These are phyloP conservation scores for Colletotrichum gloeosporioides DNA, from an alignment of 2,329 filamentous ascomycete species.

Conservation along the genomic window DNA sequence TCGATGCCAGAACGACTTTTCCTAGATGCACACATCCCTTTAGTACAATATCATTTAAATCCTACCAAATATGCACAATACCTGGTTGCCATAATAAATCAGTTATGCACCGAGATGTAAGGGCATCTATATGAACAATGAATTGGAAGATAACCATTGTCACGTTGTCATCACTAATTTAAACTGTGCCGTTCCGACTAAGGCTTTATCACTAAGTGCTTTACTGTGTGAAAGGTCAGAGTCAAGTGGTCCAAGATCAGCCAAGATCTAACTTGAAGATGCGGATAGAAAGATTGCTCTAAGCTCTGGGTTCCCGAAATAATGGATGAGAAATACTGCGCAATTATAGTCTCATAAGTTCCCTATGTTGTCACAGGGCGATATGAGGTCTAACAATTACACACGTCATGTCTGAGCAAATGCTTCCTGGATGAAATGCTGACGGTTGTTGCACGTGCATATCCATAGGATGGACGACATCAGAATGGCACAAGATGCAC, in stretches of 20 bases:
- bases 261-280: background rate
- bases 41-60: rapidly evolving
- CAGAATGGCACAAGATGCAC: background rate
- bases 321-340: background rate
- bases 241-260: background rate
- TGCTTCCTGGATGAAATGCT: background rate
- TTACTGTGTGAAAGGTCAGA: background rate
- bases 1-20: background rate
- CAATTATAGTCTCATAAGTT: background rate
- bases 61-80: background rate
- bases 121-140: background rate
- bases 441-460: background rate
- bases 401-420: background rate
- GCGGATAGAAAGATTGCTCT: background rate
- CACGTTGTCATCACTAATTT: background rate
- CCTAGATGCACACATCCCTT: background rate
- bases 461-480: background rate
- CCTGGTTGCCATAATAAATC: rapidly evolving
- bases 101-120: background rate
- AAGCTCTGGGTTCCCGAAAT: background rate
- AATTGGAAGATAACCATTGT: background rate
- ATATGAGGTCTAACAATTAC: background rate
- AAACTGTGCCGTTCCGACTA: background rate
- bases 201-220: background rate
- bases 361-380: background rate